Conservation (phyloP, 805 yeast species). For the Lachancea thermotolerans region DNA sequence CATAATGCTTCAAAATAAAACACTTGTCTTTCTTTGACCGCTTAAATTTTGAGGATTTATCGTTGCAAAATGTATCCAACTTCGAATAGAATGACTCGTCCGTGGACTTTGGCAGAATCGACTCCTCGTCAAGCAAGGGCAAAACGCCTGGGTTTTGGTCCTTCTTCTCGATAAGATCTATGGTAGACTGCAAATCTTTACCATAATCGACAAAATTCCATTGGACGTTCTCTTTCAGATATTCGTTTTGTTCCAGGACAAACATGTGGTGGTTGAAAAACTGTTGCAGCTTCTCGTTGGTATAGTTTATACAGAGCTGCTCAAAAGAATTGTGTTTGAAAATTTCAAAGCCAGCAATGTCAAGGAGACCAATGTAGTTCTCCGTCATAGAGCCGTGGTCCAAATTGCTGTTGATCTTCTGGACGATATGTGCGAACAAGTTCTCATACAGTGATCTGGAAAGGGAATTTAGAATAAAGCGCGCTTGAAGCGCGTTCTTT, state of each 20-base stretch:
- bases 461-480: constrained; percentile 74
- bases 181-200: constrained; percentile 87
- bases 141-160: constrained; percentile 61
- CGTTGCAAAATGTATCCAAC: constrained; percentile 57
- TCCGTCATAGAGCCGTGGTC: constrained; percentile 38
- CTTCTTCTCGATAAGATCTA: constrained; percentile 77
- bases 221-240: constrained; percentile 84
- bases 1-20: constrained; percentile 84
- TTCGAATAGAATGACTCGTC: constrained; percentile 81
- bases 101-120: constrained; percentile 85
- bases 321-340: constrained; percentile 91
- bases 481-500: constrained; percentile 72
- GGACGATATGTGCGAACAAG: constrained; percentile 70
- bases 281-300: constrained; percentile 95
- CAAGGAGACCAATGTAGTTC: constrained; percentile 86
- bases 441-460: constrained; percentile 84
- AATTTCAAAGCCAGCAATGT: constrained; percentile 97
- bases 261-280: constrained; percentile 97
- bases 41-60: constrained; percentile 49
- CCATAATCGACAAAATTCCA: constrained; percentile 98
- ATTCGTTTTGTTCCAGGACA: constrained; percentile 94
- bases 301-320: constrained; percentile 94
- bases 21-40: constrained; percentile 72
- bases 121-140: constrained; percentile 87
- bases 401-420: constrained; percentile 64